These are phyloP conservation scores for Xylaria sp. DNA, from an alignment of 2,329 filamentous ascomycete species.

Conservation along the genomic window DNA sequence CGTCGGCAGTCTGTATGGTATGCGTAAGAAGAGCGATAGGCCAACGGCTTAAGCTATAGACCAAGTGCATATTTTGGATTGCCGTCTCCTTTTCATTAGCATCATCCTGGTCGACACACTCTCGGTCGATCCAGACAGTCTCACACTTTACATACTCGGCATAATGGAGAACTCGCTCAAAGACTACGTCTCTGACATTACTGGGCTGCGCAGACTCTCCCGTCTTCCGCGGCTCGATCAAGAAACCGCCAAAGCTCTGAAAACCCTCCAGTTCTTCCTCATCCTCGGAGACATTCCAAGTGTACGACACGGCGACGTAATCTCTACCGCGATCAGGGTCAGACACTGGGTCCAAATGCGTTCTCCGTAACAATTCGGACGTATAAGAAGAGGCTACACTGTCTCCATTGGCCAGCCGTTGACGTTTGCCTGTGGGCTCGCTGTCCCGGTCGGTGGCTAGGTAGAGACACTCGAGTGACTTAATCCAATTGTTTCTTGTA, in stretches of 20 bases:
- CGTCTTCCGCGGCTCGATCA: slow-evolving; percentile 41
- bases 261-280: slow-evolving; percentile 36
- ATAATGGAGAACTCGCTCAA: slow-evolving; percentile 44
- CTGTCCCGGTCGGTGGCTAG: slow-evolving; percentile 32
- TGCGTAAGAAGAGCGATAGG: slow-evolving; percentile 47
- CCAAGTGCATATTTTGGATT: slow-evolving; percentile 49
- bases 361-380: slow-evolving; percentile 41
- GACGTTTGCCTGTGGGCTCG: slow-evolving; percentile 44
- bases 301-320: slow-evolving; percentile 48
- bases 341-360: slow-evolving; percentile 41
- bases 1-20: slow-evolving; percentile 39
- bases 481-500: slow-evolving; percentile 46
- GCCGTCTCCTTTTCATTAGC: slow-evolving; percentile 43
- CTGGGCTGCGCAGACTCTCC: slow-evolving; percentile 41
- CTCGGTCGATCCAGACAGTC: slow-evolving; percentile 47
- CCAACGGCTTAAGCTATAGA: slow-evolving; percentile 44
- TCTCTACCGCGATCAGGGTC: slow-evolving; percentile 39
- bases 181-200: slow-evolving; percentile 44
- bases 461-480: slow-evolving; percentile 46
- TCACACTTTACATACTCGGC: slow-evolving; percentile 43
- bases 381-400: slow-evolving; percentile 36
- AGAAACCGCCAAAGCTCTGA: slow-evolving; percentile 37
- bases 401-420: slow-evolving; percentile 39
- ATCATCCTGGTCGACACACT: slow-evolving; percentile 46
- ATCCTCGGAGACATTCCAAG: slow-evolving; percentile 45